A percentile compares a stretch with the other conserved stretches of the same genome.
Evolutionary conservation across 495 filamentous ascomycete species (phyloP).

Genomic region (Neurospora cerealis): DNA sequence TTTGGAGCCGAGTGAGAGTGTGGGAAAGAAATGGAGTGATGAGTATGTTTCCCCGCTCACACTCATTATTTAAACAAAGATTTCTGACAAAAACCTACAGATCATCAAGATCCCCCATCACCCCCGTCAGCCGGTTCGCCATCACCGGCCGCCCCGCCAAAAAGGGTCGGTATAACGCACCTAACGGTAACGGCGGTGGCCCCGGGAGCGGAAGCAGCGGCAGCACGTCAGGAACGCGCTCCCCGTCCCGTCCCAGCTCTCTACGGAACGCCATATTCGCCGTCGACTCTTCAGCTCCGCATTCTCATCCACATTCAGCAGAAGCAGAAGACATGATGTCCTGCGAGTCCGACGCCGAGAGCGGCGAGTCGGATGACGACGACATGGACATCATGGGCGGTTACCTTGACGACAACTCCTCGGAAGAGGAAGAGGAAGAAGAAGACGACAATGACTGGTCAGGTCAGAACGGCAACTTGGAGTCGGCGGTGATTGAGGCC

Average conservation of each 20-base stretch:
- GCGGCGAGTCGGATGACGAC: not conserved
- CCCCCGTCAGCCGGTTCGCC: conserved; percentile 5
- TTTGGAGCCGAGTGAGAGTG: conserved; percentile 4
- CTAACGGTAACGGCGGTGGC: not conserved
- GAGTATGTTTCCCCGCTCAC: conserved; percentile 2
- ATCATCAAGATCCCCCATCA: conserved; percentile 1
- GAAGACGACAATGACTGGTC: conserved; percentile 17
- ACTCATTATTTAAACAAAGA: too few relatives aligned
- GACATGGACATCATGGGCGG: conserved; percentile 11
- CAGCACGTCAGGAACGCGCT: not conserved
- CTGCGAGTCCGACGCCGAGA: not conserved
- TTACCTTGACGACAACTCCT: conserved; percentile 1
- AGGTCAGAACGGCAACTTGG: conserved; percentile 16
- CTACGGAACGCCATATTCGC: conserved; percentile 9
- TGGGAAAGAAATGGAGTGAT: conserved; percentile 10
- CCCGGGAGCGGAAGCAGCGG: not conserved
- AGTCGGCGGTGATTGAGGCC: conserved; percentile 12
- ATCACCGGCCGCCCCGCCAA: not conserved
- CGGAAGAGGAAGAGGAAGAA: conserved; percentile 5
- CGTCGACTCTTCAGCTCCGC: not conserved
- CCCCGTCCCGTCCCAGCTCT: conserved; percentile 7
- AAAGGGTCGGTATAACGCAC: conserved; percentile 2
- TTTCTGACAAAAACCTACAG: too few relatives aligned
- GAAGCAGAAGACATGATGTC: not conserved
- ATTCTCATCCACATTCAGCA: not conserved